phyloP scores from a whole-genome alignment of 78 protist species.

The Guillardia theta region DNA sequence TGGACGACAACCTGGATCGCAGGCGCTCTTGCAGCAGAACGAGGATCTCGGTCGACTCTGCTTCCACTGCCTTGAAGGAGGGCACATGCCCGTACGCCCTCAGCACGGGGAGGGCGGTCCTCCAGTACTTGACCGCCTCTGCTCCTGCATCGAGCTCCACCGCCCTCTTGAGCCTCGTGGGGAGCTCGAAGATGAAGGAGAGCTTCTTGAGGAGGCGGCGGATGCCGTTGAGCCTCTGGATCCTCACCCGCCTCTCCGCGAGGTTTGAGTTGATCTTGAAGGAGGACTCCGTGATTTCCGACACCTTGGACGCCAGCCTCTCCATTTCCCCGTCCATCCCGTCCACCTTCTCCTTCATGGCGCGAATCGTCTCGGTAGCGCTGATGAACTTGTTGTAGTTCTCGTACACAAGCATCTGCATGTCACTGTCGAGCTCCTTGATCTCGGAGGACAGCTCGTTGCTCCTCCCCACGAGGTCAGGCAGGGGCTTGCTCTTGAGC shows the following conservation, averaged over 20 bases:
- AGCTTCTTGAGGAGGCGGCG: constrained; percentile 36
- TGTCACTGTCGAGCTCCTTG: constrained; percentile 47
- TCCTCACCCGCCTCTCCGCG: constrained; percentile 30
- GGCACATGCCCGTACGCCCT: constrained; percentile 79
- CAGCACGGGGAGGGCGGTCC: constrained; percentile 65
- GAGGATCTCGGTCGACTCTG: constrained; percentile 37
- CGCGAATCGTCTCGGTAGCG: constrained; percentile 91
- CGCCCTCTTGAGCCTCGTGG: constrained; percentile 38
- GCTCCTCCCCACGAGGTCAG: neutral
- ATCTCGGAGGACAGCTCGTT: neutral
- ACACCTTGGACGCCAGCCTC: constrained; percentile 64
- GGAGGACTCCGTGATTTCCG: constrained; percentile 51
- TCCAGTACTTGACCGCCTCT: constrained; percentile 77
- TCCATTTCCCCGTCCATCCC: constrained; percentile 82
- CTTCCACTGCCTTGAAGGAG: constrained; percentile 67
- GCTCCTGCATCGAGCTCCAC: neutral
- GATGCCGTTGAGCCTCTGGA: constrained; percentile 72
- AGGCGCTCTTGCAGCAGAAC: neutral
- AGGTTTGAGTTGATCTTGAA: constrained; percentile 74
- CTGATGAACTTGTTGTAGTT: constrained; percentile 93
- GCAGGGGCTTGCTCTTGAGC: neutral
- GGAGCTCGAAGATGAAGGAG: constrained; percentile 82
- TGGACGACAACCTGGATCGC: neutral
- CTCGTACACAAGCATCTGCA: constrained; percentile 88
- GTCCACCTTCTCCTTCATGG: constrained; percentile 40